Conservation (phyloP, 192 early-diverging fungal species). For the Gaertneriomyces semiglobifer region DNA sequence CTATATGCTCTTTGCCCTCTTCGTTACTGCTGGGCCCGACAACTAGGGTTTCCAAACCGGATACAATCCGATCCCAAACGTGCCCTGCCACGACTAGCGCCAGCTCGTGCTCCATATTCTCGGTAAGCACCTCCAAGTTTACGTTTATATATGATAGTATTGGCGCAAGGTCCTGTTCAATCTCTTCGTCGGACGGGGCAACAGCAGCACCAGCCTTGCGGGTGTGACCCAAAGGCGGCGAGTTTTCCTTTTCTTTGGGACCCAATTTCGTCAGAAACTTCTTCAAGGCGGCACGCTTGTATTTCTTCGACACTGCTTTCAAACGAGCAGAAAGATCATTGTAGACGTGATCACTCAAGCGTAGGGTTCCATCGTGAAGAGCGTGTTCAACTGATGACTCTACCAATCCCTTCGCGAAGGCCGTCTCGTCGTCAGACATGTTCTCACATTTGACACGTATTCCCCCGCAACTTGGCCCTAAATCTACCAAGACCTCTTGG, state of each 20-base stretch:
- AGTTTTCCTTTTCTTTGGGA: background rate
- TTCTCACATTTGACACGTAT: no score
- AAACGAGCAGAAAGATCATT: conserved; percentile 32
- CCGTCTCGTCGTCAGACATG: no score
- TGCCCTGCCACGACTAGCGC: conserved; percentile 25
- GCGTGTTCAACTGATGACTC: no score
- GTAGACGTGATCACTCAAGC: conserved; percentile 12
- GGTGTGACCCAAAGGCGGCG: no score
- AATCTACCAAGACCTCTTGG: no score
- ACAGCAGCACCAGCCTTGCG: no score
- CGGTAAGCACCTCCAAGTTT: conserved; percentile 37
- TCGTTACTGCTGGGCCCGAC: conserved; percentile 13
- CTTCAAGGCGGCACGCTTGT: conserved; percentile 21
- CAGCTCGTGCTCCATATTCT: conserved; percentile 16
- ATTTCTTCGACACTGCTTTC: conserved; percentile 24
- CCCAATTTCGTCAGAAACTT: conserved; percentile 26
- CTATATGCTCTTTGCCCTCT: background rate
- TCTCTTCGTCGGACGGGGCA: background rate
- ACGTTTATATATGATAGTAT: conserved; percentile 31
- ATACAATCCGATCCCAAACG: conserved; percentile 28
- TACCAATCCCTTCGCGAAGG: no score
- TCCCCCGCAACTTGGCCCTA: no score
- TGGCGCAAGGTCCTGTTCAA: conserved; percentile 25
- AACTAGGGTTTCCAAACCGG: conserved; percentile 27
- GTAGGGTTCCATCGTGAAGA: no score